Percentiles rank a stretch among this genome's conserved stretches.
phyloP scores from a whole-genome alignment of 2,329 filamentous ascomycete species.

The Massarina eburnea region DNA sequence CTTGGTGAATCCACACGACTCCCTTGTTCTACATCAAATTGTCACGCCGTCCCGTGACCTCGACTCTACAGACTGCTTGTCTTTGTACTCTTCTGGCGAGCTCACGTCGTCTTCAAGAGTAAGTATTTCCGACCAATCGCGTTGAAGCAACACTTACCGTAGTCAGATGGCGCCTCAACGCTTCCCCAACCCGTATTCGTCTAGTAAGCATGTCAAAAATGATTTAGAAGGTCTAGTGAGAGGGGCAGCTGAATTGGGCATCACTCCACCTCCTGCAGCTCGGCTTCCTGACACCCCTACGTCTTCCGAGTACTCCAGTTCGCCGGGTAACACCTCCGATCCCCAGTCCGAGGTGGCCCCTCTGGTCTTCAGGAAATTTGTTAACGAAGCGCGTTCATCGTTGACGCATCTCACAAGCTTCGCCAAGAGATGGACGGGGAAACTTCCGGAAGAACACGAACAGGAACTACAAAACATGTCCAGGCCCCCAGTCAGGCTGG shows the following conservation, averaged over 20 bases:
- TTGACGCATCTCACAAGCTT: conserved; percentile 33
- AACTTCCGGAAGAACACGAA: conserved; percentile 11
- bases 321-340: conserved; percentile 28
- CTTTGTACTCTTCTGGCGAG: conserved; percentile 27
- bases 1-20: conserved; percentile 43
- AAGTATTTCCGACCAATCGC: conserved; percentile 1
- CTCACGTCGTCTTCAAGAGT: conserved; percentile 22
- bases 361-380: conserved; percentile 15
- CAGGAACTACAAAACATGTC: conserved; percentile 30
- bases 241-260: conserved; percentile 12
- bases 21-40: conserved; percentile 38
- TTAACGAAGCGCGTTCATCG: conserved; percentile 32
- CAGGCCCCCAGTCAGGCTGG: conserved; percentile 7
- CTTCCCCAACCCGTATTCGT: too few relatives aligned
- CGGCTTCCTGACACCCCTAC: conserved; percentile 18
- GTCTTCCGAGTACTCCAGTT: conserved; percentile 31
- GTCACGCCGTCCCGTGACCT: conserved; percentile 40
- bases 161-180: conserved; percentile 37
- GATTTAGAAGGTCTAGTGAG: too few relatives aligned
- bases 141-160: conserved; percentile 7
- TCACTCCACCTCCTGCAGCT: conserved; percentile 26
- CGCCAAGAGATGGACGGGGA: conserved; percentile 26
- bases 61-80: conserved; percentile 37
- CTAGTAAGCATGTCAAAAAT: too few relatives aligned
- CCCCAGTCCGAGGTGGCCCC: conserved; percentile 23